Evolutionary conservation across 192 early-diverging fungal genomes (phyloP), one percentile per base, ranked within the genome.

Genomic region (Dissophora ornata): DNA sequence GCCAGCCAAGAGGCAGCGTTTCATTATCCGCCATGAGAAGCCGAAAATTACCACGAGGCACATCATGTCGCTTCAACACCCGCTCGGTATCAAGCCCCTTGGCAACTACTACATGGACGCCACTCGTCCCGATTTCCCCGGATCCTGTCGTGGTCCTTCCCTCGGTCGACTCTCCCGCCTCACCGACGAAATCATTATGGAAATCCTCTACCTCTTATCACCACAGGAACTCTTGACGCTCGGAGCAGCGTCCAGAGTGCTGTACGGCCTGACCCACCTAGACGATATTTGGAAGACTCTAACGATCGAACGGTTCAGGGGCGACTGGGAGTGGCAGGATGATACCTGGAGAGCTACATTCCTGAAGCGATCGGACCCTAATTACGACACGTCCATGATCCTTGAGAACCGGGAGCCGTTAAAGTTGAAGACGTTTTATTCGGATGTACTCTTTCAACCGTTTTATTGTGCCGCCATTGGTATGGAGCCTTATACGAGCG

Each of bases 201-300:
- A 82, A 22, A 71, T 85, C 12, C 50, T 90, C n/a, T 63, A 69
- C 52, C 22, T 67, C 3, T 57, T 84, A 3, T 38, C 69, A 10
- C 64, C 79, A 1, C 28, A 36, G 11, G 66, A 69, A 13, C 65
- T 90, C 16, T 54, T 83, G 45, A 62, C 50, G 0, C 80, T 92
- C 13, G 65, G 78, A 3, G 80, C 80, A 25, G 74, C 80, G 21
- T 82, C 80, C 11, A 42, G 66, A 42, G 88, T 84, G 9, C 74
- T 87, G 6, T 91, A 91, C 38, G 79, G 67, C 3, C 80, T 88
- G 16, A 55, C 77, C 13, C 68, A 80, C 55, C 60, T 80, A 57
- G 91, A 92, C 50, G 89, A 88, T 4, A 62, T 91, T 46, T 92
- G 91, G 91, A 81, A 86, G 48, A 57, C 47, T 9, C 47, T 83